phyloP scores from a whole-genome alignment of 1,284 basidiomycete genomes.

The Trametes polyzona region DNA sequence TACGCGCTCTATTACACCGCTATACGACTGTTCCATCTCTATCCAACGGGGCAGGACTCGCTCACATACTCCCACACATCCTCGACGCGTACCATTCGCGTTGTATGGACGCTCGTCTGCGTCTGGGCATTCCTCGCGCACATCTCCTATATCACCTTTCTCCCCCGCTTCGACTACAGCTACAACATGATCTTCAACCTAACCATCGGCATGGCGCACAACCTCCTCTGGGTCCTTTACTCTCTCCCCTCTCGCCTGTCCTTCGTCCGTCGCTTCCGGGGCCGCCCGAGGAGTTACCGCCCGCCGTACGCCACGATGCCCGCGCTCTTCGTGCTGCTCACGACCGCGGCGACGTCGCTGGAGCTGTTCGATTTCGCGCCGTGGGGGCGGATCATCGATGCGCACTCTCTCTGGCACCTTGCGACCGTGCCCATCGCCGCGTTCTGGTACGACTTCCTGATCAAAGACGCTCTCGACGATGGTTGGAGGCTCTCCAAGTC shows the following conservation, averaged over 20 bases:
- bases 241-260: slow-evolving; percentile 58
- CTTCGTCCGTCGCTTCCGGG: slow-evolving; percentile 57
- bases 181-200: slow-evolving; percentile 95
- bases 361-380: slow-evolving; percentile 96
- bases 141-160: slow-evolving; percentile 76
- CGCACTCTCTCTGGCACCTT: slow-evolving; percentile 94
- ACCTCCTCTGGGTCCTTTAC: slow-evolving; percentile 85
- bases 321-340: slow-evolving; percentile 68
- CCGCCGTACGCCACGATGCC: slow-evolving; percentile 59
- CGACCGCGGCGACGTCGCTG: slow-evolving; percentile 77
- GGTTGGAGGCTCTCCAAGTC: slow-evolving; percentile 38
- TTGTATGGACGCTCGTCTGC: slow-evolving; percentile 52
- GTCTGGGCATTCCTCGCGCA: slow-evolving; percentile 64
- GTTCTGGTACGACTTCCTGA: slow-evolving; percentile 85
- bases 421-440: slow-evolving; percentile 81
- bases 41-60: slow-evolving; percentile 45
- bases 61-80: slow-evolving; percentile 25
- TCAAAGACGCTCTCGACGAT: slow-evolving; percentile 67
- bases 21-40: slow-evolving; percentile 81
- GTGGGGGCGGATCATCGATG: slow-evolving; percentile 78
- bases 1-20: slow-evolving; percentile 76
- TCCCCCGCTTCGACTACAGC: slow-evolving; percentile 89
- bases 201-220: slow-evolving; percentile 77
- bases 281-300: slow-evolving; percentile 54
- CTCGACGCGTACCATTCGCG: slow-evolving; percentile 10